Conservation (phyloP, 1,284 basidiomycete species). For the Malassezia slooffiae region DNA sequence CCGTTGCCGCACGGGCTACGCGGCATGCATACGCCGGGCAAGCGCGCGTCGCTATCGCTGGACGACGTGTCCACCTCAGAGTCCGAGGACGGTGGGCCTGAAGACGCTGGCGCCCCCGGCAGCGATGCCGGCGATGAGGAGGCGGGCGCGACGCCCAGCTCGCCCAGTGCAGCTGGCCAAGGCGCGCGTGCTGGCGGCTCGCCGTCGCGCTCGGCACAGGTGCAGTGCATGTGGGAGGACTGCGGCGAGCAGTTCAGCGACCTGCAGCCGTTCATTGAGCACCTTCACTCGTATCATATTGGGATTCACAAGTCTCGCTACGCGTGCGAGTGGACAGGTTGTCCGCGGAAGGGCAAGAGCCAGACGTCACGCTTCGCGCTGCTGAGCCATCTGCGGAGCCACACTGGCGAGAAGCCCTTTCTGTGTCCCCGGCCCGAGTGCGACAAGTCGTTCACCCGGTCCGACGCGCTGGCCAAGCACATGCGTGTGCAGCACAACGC, state of each 20-base stretch:
- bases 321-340: conserved; percentile 76
- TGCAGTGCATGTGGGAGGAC: conserved; percentile 62
- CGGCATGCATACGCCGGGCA: background rate
- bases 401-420: conserved; percentile 84
- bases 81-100: conserved; percentile 15
- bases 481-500: conserved; percentile 69
- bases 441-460: conserved; percentile 82
- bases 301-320: conserved; percentile 75
- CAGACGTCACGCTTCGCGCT: conserved; percentile 79
- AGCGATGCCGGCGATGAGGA: background rate
- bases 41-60: background rate
- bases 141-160: background rate
- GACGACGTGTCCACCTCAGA: conserved; percentile 31
- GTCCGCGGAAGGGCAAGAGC: conserved; percentile 62
- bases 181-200: conserved; percentile 19
- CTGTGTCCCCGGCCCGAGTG: conserved; percentile 77
- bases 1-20: too few species aligned
- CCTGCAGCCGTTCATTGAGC: conserved; percentile 61
- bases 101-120: conserved; percentile 7
- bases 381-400: conserved; percentile 64
- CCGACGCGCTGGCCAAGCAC: conserved; percentile 79
- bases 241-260: conserved; percentile 62
- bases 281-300: conserved; percentile 72
- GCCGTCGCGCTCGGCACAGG: conserved; percentile 23
- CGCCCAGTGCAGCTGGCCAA: conserved; percentile 2